Percentiles rank a stretch among this genome's conserved stretches.
These are phyloP conservation scores for Kalmusia sp. DNA, from an alignment of 2,329 filamentous ascomycete genomes.

Conservation along the genomic window DNA sequence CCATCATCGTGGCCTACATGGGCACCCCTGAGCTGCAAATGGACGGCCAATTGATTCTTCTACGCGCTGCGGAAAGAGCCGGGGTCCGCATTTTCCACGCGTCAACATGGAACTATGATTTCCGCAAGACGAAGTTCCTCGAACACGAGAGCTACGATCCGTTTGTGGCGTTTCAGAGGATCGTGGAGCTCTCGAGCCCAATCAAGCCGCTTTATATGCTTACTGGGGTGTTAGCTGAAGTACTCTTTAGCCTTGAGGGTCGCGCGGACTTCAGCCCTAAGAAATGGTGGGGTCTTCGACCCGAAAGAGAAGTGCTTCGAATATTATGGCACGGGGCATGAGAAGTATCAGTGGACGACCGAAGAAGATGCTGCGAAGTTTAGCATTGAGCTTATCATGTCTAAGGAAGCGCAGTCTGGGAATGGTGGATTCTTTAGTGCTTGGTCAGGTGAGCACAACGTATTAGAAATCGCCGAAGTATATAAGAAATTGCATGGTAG, in stretches of 20 bases:
- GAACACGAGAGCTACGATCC: conserved; percentile 22
- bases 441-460: conserved; percentile 5
- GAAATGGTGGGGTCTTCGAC: conserved; percentile 2
- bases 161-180: conserved; percentile 13
- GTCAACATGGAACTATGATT: conserved; percentile 24
- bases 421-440: conserved; percentile 5
- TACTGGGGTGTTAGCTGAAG: conserved; percentile 13
- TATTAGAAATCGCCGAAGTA: conserved; percentile 1
- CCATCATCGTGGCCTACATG: conserved; percentile 22
- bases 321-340: conserved; percentile 11
- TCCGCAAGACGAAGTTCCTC: conserved; percentile 11
- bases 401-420: conserved; percentile 1
- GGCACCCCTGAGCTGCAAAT: conserved; percentile 16
- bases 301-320: conserved; percentile 7
- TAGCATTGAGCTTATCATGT: conserved; percentile 2
- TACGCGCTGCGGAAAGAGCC: conserved; percentile 24
- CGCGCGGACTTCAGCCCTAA: conserved; percentile 5
- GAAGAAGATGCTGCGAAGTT: conserved; percentile 13
- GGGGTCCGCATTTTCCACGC: conserved; percentile 20
- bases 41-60: conserved; percentile 24
- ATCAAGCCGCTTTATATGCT: conserved; percentile 20
- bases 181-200: conserved; percentile 10
- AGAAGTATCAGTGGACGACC: conserved; percentile 12
- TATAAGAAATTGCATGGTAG: conserved; percentile 3
- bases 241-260: conserved; percentile 7